Conservation (phyloP, 1,284 basidiomycete species). For the Ustilago nuda region DNA sequence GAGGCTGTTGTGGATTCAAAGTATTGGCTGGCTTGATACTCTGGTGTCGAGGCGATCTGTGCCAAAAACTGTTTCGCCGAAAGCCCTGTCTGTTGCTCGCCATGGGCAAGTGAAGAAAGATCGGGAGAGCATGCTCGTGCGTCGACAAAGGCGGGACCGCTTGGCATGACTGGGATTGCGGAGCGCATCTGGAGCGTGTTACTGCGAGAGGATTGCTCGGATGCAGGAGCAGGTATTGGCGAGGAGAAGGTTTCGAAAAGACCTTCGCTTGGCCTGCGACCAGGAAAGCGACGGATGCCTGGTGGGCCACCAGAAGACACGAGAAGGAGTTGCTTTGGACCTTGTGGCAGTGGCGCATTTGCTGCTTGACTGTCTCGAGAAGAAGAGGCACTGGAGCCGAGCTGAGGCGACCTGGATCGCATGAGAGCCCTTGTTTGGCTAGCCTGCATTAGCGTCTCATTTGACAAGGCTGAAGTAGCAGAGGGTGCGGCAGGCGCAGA, state of each 20-base stretch:
- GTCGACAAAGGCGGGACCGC: slow-evolving; percentile 33
- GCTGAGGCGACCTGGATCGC: slow-evolving; percentile 23
- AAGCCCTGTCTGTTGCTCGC: slow-evolving; percentile 10
- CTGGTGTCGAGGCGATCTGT: slow-evolving; percentile 33
- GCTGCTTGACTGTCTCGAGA: slow-evolving; percentile 3
- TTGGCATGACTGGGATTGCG: slow-evolving; percentile 47
- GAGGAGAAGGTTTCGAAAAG: slow-evolving; percentile 21
- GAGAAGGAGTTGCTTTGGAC: slow-evolving; percentile 41
- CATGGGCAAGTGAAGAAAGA: background rate
- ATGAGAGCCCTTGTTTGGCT: slow-evolving; percentile 5
- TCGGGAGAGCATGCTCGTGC: slow-evolving; percentile 24
- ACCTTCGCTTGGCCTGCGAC: slow-evolving; percentile 33
- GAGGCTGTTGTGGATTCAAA: slow-evolving; percentile 22
- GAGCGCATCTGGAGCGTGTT: slow-evolving; percentile 38
- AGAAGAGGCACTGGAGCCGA: slow-evolving; percentile 1
- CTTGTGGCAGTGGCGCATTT: slow-evolving; percentile 10
- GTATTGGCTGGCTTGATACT: slow-evolving; percentile 44
- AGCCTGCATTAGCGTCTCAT: slow-evolving; percentile 16
- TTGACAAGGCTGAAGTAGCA: background rate
- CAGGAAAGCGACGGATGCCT: slow-evolving; percentile 25
- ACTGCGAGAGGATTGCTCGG: slow-evolving; percentile 27
- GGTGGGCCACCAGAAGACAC: slow-evolving; percentile 40
- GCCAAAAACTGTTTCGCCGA: slow-evolving; percentile 43
- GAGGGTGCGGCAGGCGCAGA: slow-evolving; percentile 6
- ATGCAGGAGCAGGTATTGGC: background rate